Evolutionary conservation across 2,329 filamentous ascomycete species (phyloP).

Genomic region (Diplodia mutila): DNA sequence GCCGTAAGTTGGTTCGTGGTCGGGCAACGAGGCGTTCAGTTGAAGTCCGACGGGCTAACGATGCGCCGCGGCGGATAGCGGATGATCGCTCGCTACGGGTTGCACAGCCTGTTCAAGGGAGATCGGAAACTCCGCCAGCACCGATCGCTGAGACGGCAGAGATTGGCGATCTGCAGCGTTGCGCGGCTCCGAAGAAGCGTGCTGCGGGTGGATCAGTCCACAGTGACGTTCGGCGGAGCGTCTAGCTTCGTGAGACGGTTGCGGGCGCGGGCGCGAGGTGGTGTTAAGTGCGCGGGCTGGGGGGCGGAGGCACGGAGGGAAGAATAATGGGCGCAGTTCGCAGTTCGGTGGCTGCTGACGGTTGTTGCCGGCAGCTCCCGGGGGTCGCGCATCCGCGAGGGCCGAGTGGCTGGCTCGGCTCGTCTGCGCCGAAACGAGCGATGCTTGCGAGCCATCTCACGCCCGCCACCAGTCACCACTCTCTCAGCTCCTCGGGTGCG

Average conservation of each 20-base stretch:
- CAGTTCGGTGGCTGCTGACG: not conserved
- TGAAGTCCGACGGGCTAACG: constrained; percentile 4
- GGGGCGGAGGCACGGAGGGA: too few species aligned
- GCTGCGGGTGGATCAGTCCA: not conserved
- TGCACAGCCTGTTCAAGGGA: not conserved
- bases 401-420: constrained; percentile 8
- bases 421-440: not conserved
- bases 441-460: constrained; percentile 4
- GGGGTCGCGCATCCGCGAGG: not conserved
- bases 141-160: not conserved
- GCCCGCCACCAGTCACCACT: not conserved
- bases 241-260: not conserved
- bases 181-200: not conserved
- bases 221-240: not conserved
- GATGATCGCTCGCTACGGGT: constrained; percentile 19
- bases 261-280: not conserved
- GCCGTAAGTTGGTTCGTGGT: constrained; percentile 9
- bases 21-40: not conserved
- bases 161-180: constrained; percentile 6
- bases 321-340: too few species aligned
- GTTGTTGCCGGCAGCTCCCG: constrained; percentile 1
- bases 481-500: not conserved
- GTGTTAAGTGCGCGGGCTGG: not conserved
- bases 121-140: constrained; percentile 1
- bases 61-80: constrained; percentile 5